These are phyloP conservation scores for Wickerhamiella dianesei DNA, from an alignment of 805 yeast species.

Conservation along the genomic window DNA sequence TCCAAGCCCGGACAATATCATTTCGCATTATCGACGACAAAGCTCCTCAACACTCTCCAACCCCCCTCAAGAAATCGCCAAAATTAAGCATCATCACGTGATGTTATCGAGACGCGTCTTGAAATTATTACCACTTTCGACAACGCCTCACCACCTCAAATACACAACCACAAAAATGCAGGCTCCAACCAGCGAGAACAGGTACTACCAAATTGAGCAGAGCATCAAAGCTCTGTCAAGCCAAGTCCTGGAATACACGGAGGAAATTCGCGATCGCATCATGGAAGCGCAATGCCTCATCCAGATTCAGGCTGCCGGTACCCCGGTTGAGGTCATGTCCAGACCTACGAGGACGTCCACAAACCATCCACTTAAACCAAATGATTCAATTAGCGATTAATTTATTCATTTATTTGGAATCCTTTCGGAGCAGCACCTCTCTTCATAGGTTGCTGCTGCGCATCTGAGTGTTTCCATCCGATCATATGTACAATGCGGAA, in stretches of 20 bases:
- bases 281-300: neutral
- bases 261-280: constrained; percentile 1
- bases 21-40: too few relatives aligned
- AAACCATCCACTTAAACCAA: neutral
- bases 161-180: too few relatives aligned
- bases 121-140: too few relatives aligned
- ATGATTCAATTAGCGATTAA: neutral
- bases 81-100: too few relatives aligned
- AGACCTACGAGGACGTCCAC: neutral
- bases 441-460: constrained; percentile 57
- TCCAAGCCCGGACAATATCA: too few relatives aligned
- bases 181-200: too few relatives aligned
- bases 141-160: neutral
- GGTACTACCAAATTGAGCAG: constrained; percentile 1
- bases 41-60: too few relatives aligned
- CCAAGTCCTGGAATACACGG: constrained; percentile 1
- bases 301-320: neutral
- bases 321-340: neutral
- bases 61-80: too few relatives aligned
- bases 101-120: too few relatives aligned
- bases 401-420: neutral
- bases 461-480: constrained; percentile 70
- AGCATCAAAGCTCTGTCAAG: neutral
- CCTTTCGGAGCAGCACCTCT: constrained; percentile 52
- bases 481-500: constrained; percentile 69